These are phyloP conservation scores for Fusarium pilosicola DNA, from an alignment of 2,329 filamentous ascomycete species.

Conservation along the genomic window DNA sequence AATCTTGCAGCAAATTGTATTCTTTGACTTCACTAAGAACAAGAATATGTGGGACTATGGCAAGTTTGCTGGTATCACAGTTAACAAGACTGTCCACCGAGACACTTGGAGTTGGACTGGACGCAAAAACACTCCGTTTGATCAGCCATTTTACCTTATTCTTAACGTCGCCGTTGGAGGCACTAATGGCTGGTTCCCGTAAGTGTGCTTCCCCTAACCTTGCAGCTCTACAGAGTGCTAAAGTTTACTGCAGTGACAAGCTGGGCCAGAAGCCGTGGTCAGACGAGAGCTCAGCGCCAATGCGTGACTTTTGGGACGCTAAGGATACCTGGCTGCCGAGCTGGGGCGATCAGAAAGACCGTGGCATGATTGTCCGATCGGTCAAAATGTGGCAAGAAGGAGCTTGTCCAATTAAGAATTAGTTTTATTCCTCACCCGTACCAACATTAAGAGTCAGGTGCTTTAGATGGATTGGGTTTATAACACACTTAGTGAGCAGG, in stretches of 20 bases:
- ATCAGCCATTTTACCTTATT: slow-evolving; percentile 60
- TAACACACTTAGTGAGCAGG: too few relatives aligned
- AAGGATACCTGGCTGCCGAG: slow-evolving; percentile 53
- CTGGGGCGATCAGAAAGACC: slow-evolving; percentile 44
- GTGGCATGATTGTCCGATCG: slow-evolving; percentile 55
- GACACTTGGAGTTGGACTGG: slow-evolving; percentile 56
- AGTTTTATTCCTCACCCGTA: neutral
- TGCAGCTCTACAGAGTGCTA: too few relatives aligned
- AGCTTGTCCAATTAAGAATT: slow-evolving; percentile 1
- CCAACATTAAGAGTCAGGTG: too few relatives aligned
- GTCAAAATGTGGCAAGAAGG: slow-evolving; percentile 58
- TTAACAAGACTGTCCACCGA: slow-evolving; percentile 52
- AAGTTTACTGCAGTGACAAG: slow-evolving; percentile 44
- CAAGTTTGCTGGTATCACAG: slow-evolving; percentile 51
- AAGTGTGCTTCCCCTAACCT: neutral
- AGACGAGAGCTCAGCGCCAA: slow-evolving; percentile 51
- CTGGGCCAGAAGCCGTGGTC: slow-evolving; percentile 57
- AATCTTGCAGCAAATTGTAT: slow-evolving; percentile 32
- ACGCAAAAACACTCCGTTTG: slow-evolving; percentile 57
- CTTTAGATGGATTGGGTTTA: too few relatives aligned
- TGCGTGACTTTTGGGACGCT: slow-evolving; percentile 54
- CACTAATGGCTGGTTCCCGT: slow-evolving; percentile 58
- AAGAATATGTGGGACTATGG: slow-evolving; percentile 48
- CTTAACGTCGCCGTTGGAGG: slow-evolving; percentile 61
- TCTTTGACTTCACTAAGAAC: slow-evolving; percentile 48